A percentile compares a stretch with the other conserved stretches of the same genome.
These are phyloP conservation scores for Polygonum maritimum DNA, from an alignment of 148 eudicot genomes.

Conservation along the genomic window DNA sequence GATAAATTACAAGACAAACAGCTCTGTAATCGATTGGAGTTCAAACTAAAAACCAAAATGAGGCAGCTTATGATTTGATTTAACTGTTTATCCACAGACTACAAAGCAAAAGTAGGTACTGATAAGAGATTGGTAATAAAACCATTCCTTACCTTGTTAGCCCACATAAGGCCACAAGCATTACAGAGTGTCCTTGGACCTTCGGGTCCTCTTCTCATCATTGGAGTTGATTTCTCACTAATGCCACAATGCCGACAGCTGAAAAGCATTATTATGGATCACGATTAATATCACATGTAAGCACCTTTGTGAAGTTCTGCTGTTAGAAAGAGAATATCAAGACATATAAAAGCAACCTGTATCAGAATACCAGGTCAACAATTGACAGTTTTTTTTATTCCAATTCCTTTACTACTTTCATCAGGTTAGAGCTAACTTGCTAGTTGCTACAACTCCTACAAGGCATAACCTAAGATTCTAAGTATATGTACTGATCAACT, in stretches of 20 bases:
- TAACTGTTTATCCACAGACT: neutral
- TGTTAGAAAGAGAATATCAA: neutral
- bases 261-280: constrained; percentile 4
- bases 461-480: neutral
- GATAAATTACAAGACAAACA: constrained; percentile 4
- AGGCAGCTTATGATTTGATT: neutral
- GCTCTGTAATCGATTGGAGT: no score
- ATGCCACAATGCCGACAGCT: constrained; percentile 82
- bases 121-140: neutral
- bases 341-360: neutral
- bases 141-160: constrained; percentile 51
- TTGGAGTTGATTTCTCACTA: constrained; percentile 60
- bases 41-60: neutral
- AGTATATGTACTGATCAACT: neutral
- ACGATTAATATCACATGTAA: neutral
- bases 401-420: neutral
- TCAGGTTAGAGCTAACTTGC: neutral
- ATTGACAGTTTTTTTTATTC: neutral
- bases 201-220: constrained; percentile 86
- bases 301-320: neutral
- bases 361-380: neutral
- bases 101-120: neutral
- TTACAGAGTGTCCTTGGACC: constrained; percentile 85
- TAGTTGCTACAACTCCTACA: neutral
- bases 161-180: constrained; percentile 92